A percentile compares a stretch with the other conserved stretches of the same genome.
phyloP scores from a whole-genome alignment of 148 eudicot genomes.

The Silene uniflora region DNA sequence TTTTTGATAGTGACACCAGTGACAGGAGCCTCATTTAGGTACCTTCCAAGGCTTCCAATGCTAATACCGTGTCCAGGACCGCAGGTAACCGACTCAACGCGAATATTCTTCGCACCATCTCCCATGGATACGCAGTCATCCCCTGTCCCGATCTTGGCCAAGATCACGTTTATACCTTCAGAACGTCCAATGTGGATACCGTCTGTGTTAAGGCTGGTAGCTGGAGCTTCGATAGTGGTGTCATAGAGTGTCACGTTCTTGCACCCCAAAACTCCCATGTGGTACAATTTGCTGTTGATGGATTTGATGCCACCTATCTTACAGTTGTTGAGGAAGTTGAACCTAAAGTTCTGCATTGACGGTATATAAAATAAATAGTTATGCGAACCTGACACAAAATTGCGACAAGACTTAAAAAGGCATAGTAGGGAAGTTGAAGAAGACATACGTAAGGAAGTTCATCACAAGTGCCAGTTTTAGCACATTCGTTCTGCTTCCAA shows the following conservation, averaged over 20 bases:
- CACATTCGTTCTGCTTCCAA: conserved; percentile 44
- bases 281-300: conserved; percentile 63
- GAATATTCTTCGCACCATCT: conserved; percentile 38
- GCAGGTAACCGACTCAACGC: conserved; percentile 41
- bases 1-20: conserved; percentile 34
- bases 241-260: conserved; percentile 33
- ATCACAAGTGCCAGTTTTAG: conserved; percentile 25
- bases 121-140: conserved; percentile 73
- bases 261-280: conserved; percentile 39
- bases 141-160: no score
- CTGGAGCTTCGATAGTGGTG: conserved; percentile 31
- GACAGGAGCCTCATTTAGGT: conserved; percentile 33
- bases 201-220: no score
- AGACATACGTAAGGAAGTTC: conserved; percentile 43
- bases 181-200: no score
- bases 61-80: conserved; percentile 77
- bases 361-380: background rate
- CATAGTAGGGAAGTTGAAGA: no score
- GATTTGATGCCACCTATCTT: conserved; percentile 35
- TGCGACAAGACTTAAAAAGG: no score
- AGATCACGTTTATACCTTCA: no score
- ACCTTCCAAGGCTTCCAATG: conserved; percentile 61
- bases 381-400: background rate
- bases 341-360: conserved; percentile 41
- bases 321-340: conserved; percentile 42